A percentile compares a stretch with the other conserved stretches of the same genome.
Conservation (phyloP, 768 basidiomycete species). For the Daedaleopsis sinensis region DNA sequence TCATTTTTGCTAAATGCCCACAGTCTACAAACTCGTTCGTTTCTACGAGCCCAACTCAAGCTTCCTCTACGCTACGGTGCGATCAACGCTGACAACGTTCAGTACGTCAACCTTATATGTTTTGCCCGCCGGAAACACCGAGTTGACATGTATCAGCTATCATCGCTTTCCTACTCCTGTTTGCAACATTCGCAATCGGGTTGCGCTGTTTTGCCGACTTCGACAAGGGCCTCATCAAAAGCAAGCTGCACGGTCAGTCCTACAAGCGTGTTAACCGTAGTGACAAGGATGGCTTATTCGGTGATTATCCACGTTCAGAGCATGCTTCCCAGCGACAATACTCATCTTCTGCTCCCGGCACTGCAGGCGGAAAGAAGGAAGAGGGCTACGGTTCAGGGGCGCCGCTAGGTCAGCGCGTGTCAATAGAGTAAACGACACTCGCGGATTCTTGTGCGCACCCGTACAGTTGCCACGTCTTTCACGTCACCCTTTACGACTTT, state of each 20-base stretch:
- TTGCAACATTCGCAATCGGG: slow-evolving; percentile 76
- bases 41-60: slow-evolving; percentile 69
- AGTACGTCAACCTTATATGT: slow-evolving; percentile 56
- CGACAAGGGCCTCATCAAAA: slow-evolving; percentile 71
- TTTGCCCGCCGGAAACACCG: slow-evolving; percentile 2
- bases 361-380: slow-evolving; percentile 43
- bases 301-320: slow-evolving; percentile 47
- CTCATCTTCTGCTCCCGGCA: slow-evolving; percentile 32
- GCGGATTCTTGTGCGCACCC: background rate
- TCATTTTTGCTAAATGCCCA: background rate
- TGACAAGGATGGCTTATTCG: slow-evolving; percentile 35
- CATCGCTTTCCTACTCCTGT: slow-evolving; percentile 72
- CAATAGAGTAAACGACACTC: slow-evolving; percentile 61
- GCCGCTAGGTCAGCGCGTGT: slow-evolving; percentile 65
- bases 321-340: slow-evolving; percentile 50
- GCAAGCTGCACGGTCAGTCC: slow-evolving; percentile 76
- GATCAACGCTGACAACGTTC: slow-evolving; percentile 80
- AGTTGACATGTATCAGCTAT: slow-evolving; percentile 52
- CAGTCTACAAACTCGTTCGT: slow-evolving; percentile 85
- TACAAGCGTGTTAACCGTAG: slow-evolving; percentile 34
- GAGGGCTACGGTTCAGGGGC: slow-evolving; percentile 57
- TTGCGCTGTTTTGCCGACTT: slow-evolving; percentile 83
- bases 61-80: slow-evolving; percentile 65
- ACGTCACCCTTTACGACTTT: slow-evolving; percentile 5
- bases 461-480: slow-evolving; percentile 6